Evolutionary conservation across 2,329 filamentous ascomycete species (phyloP).

Genomic region (Penicillium sp.): DNA sequence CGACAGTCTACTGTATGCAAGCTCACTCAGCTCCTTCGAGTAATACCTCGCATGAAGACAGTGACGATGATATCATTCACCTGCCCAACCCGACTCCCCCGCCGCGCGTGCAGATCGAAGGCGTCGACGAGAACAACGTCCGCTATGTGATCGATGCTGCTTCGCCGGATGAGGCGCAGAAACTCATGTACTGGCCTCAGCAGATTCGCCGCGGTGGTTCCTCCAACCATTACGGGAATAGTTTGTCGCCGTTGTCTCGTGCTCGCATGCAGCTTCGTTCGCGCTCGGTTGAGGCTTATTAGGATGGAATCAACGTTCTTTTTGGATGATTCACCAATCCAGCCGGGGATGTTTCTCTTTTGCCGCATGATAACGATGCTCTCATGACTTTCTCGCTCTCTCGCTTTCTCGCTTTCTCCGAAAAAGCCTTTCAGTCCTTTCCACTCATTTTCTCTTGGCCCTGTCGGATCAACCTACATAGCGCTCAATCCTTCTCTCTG

Average conservation of each 20-base stretch:
- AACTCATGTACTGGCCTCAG: constrained; percentile 32
- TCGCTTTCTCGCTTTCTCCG: not conserved
- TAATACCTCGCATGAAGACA: constrained; percentile 25
- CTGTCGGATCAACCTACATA: not conserved
- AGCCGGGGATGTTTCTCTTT: not conserved
- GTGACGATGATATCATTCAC: constrained; percentile 36
- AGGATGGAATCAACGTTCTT: not conserved
- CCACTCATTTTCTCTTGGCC: constrained; percentile 2
- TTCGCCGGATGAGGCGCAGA: constrained; percentile 25
- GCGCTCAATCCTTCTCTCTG: constrained; percentile 1
- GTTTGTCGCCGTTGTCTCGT: constrained; percentile 17
- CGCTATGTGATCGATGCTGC: constrained; percentile 29
- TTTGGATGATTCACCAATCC: not conserved
- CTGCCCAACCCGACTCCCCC: constrained; percentile 27
- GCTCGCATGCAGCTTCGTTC: constrained; percentile 20
- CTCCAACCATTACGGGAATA: constrained; percentile 10
- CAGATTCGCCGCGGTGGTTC: constrained; percentile 10
- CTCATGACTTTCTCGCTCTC: constrained; percentile 12
- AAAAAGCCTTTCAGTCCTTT: constrained; percentile 10
- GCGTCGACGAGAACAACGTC: constrained; percentile 35
- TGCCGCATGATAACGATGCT: constrained; percentile 18
- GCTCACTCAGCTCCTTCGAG: constrained; percentile 28
- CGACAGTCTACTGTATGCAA: constrained; percentile 33
- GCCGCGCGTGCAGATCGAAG: constrained; percentile 29
- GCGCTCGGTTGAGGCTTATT: constrained; percentile 28